A percentile compares a stretch with the other conserved stretches of the same genome.
Conservation (phyloP, 176 grass and related monocot species). For the Oryza brachyantha region DNA sequence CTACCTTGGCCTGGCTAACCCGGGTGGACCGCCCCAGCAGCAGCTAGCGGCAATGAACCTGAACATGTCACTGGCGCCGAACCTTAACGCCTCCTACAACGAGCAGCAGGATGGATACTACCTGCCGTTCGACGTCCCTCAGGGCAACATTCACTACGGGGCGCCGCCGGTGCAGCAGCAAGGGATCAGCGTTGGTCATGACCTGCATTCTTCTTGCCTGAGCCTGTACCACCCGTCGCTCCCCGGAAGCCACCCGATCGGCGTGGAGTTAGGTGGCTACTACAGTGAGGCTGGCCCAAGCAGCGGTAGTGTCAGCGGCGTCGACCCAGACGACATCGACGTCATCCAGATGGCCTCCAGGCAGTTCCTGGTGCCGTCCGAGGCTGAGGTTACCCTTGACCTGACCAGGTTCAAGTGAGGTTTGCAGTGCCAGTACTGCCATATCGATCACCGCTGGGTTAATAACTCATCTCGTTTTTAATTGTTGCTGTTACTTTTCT, state of each 20-base stretch:
- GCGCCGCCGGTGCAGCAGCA: background rate
- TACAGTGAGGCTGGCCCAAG: background rate
- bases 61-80: background rate
- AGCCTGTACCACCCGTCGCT: background rate
- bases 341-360: conserved; percentile 22
- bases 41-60: background rate
- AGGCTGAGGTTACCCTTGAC: conserved; percentile 7
- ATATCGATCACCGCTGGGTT: background rate
- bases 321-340: background rate
- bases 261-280: background rate
- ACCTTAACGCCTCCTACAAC: conserved; percentile 14
- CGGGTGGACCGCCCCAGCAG: background rate
- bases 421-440: background rate
- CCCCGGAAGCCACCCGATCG: background rate
- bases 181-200: background rate
- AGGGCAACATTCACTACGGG: background rate
- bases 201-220: background rate
- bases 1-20: background rate
- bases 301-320: background rate
- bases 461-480: background rate
- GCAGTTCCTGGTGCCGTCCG: conserved; percentile 19
- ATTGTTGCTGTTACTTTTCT: background rate
- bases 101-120: background rate
- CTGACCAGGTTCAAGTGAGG: conserved; percentile 7
- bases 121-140: background rate